Conservation (phyloP, 495 filamentous ascomycete genomes). For the Talaromyces nanjingensis region DNA sequence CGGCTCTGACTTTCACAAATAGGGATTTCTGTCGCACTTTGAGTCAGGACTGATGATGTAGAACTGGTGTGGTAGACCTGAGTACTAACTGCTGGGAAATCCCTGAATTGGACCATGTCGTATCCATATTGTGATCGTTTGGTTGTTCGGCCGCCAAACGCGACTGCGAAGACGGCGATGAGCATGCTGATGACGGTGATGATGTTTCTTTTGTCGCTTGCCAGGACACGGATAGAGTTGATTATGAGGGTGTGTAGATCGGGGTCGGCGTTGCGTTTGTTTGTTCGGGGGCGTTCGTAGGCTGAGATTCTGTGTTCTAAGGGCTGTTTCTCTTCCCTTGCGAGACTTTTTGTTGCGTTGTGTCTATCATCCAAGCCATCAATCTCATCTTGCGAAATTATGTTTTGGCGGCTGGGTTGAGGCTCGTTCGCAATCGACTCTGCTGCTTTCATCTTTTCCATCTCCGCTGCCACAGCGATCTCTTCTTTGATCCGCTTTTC, state of each 20-base stretch:
- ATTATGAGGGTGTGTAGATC: conserved; percentile 54
- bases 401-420: background rate
- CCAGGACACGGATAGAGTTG: conserved; percentile 61
- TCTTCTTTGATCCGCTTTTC: conserved; percentile 33
- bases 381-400: conserved; percentile 13
- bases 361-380: conserved; percentile 11
- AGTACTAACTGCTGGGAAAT: conserved; percentile 12
- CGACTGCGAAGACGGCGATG: conserved; percentile 47
- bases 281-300: background rate
- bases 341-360: background rate
- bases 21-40: conserved; percentile 8
- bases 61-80: conserved; percentile 8
- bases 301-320: background rate
- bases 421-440: conserved; percentile 3
- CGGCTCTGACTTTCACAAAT: background rate
- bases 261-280: conserved; percentile 19
- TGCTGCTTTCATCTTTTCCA: conserved; percentile 13
- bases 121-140: background rate
- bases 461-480: conserved; percentile 10
- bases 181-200: conserved; percentile 57
- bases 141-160: background rate
- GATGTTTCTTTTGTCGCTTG: conserved; percentile 65
- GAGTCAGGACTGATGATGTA: conserved; percentile 7
- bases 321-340: background rate
- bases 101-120: background rate